phyloP scores from a whole-genome alignment of 2,329 filamentous ascomycete species.

The Trichophaea hybrida region DNA sequence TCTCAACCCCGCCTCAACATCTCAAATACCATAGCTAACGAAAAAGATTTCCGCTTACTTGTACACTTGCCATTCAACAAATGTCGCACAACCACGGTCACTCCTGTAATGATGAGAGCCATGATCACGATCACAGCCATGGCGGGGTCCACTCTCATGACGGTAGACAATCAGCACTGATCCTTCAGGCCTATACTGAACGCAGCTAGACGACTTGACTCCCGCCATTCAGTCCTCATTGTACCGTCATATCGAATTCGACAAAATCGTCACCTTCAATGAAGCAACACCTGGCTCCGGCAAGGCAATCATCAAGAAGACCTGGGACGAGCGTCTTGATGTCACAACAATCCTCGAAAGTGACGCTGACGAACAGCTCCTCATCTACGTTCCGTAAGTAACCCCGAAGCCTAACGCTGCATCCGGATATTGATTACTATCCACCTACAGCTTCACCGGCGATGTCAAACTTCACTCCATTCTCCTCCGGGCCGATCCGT shows the following conservation, averaged over 20 bases:
- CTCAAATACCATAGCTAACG: background rate
- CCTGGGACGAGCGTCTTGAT: constrained; percentile 67
- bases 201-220: constrained; percentile 73
- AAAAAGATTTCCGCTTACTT: background rate
- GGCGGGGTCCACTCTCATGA: constrained; percentile 20
- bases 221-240: constrained; percentile 82
- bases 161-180: constrained; percentile 6
- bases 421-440: background rate
- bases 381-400: constrained; percentile 76
- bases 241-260: constrained; percentile 85
- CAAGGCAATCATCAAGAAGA: constrained; percentile 67
- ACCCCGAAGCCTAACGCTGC: background rate
- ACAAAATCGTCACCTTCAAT: constrained; percentile 70
- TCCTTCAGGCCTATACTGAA: constrained; percentile 40
- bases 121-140: constrained; percentile 15
- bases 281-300: constrained; percentile 57
- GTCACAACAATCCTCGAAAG: constrained; percentile 63
- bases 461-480: constrained; percentile 88
- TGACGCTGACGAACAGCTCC: constrained; percentile 81
- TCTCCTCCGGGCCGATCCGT: constrained; percentile 63
- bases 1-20: background rate
- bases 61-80: background rate
- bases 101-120: background rate
- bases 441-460: constrained; percentile 60
- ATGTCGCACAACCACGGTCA: background rate